phyloP scores from a whole-genome alignment of 805 yeast genomes.

The Kuraishia hungarica region DNA sequence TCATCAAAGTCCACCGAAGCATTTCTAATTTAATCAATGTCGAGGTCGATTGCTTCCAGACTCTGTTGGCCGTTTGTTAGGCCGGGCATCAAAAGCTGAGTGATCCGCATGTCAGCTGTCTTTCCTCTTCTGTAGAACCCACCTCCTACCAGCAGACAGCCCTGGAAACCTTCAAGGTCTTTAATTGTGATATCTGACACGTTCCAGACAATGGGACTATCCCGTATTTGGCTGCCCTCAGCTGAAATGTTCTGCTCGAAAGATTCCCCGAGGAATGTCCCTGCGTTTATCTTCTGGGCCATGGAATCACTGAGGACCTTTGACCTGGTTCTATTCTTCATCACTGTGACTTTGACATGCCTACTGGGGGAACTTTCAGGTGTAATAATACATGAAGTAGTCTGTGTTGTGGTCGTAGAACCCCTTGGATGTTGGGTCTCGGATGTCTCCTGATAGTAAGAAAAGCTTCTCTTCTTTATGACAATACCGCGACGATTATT shows the following conservation, averaged over 20 bases:
- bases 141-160: background rate
- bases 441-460: background rate
- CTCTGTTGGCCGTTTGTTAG: background rate
- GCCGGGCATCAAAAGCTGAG: background rate
- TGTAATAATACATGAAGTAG: background rate
- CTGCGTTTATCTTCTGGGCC: background rate
- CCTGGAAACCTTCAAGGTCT: background rate
- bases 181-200: background rate
- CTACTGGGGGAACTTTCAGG: background rate
- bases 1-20: background rate
- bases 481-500: background rate
- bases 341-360: background rate
- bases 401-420: background rate
- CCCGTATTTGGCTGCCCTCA: too few species aligned
- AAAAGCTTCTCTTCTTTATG: background rate
- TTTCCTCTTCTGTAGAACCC: background rate
- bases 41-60: background rate
- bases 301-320: background rate
- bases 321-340: slow-evolving; percentile 8
- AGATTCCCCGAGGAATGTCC: background rate
- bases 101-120: background rate
- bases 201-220: background rate
- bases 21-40: background rate
- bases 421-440: background rate
- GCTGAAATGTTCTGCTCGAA: too few species aligned